A percentile compares a stretch with the other conserved stretches of the same genome.
Evolutionary conservation across 768 basidiomycete genomes (phyloP).

Genomic region (Pluteus cervinus): DNA sequence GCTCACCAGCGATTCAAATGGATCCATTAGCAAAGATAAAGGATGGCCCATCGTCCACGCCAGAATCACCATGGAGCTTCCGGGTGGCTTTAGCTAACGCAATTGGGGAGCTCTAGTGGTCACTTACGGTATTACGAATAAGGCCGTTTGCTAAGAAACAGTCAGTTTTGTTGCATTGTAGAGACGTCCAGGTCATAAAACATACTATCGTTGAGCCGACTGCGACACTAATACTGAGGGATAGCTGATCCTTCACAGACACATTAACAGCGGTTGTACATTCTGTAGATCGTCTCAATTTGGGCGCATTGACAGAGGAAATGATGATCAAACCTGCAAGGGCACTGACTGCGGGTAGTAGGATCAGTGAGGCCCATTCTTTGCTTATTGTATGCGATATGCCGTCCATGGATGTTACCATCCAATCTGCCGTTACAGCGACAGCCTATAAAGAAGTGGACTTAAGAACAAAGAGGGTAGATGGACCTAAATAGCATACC

Average conservation of each 20-base stretch:
- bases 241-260: slow-evolving; percentile 80
- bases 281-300: slow-evolving; percentile 36
- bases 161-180: neutral
- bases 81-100: neutral
- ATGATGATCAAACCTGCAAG: too few relatives aligned
- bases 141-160: slow-evolving; percentile 50
- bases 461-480: neutral
- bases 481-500: slow-evolving; percentile 32
- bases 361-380: slow-evolving; percentile 85
- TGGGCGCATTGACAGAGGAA: too few relatives aligned
- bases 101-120: slow-evolving; percentile 2
- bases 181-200: slow-evolving; percentile 6
- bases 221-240: slow-evolving; percentile 79
- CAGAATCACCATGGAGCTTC: slow-evolving; percentile 66
- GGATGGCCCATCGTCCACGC: slow-evolving; percentile 81
- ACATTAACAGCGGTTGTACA: slow-evolving; percentile 87
- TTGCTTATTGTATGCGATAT: slow-evolving; percentile 68
- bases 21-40: slow-evolving; percentile 78
- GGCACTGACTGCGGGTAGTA: slow-evolving; percentile 80
- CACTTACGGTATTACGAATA: slow-evolving; percentile 40
- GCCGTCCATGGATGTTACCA: slow-evolving; percentile 83
- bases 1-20: slow-evolving; percentile 63
- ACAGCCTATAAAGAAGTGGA: slow-evolving; percentile 32
- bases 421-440: slow-evolving; percentile 52
- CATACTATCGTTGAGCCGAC: slow-evolving; percentile 73